Evolutionary conservation across 768 basidiomycete genomes (phyloP).

Genomic region (Hemileccinum rubropunctum): DNA sequence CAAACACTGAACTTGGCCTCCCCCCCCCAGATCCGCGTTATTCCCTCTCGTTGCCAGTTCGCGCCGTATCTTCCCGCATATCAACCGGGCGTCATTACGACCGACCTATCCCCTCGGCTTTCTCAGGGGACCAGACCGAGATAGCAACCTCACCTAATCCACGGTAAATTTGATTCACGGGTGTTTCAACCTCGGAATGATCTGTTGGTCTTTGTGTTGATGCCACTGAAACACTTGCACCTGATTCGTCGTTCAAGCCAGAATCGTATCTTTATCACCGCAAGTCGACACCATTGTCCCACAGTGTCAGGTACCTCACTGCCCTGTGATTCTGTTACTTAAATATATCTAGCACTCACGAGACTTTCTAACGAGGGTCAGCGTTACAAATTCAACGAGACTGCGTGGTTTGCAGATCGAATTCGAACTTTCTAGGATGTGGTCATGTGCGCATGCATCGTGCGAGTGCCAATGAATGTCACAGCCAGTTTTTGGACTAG

Average conservation of each 20-base stretch:
- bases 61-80: background rate
- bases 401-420: too few relatives aligned
- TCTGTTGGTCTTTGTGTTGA: background rate
- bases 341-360: too few relatives aligned
- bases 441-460: too few relatives aligned
- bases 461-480: too few relatives aligned
- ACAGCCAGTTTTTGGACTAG: too few relatives aligned
- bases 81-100: background rate
- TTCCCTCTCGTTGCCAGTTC: background rate
- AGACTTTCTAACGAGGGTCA: too few relatives aligned
- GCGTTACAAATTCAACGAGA: too few relatives aligned
- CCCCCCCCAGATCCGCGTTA: background rate
- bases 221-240: conserved; percentile 5
- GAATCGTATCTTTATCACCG: conserved; percentile 4
- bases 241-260: background rate
- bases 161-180: background rate
- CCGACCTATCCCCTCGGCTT: conserved; percentile 19
- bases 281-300: background rate
- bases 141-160: too few relatives aligned
- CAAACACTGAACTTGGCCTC: too few relatives aligned
- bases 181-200: background rate
- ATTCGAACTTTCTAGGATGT: too few relatives aligned
- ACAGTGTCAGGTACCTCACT: too few relatives aligned
- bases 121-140: conserved; percentile 10
- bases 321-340: too few relatives aligned